Evolutionary conservation across 2,329 filamentous ascomycete species (phyloP), one percentile per base, ranked within the genome.

Genomic region (Diaporthe sp.): DNA sequence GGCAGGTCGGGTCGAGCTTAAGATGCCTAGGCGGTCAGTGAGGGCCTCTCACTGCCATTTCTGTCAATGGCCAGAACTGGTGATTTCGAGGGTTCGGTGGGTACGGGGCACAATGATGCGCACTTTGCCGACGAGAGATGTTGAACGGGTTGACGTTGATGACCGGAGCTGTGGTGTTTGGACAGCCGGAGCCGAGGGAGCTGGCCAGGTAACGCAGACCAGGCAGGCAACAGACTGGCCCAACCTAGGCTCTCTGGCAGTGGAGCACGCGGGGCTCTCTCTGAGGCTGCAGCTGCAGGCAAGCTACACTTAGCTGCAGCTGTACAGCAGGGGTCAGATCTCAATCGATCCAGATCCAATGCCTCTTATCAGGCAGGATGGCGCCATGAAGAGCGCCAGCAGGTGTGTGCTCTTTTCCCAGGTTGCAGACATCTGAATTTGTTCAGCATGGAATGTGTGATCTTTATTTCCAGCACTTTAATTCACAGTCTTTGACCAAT

Each of bases 221-320:
- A 47, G 63, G 63, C 63, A 68, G 47, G 63, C 63, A 68, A 66
- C 22, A 47, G 19, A 12, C 42, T n/a, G 42, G 42, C 30, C 17
- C 44, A 13, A 25, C 7, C 44, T 50, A 22, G 44, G 44, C 12
- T 27, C 30, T 50, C 30, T 25, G 27, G 1, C 13, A 7, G 61
- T 66, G 61, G 44, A 66, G 61, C 61, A 66, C 13, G 61, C 44
- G 61, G 61, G 61, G 61, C 44, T 25, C 44, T 19, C 44, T 25
- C 44, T 19, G 30, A 12, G 27, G 44, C 39, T 66, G 61, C 17
- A 22, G 59, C 59, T 32, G 32, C 22, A 50, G 42, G 30, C 44
- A 50, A 66, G 61, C 61, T 66, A 66, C 61, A 50, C 42, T 27
- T 66, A 66, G 61, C 61, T 66, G 61, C 61, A 66, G 61, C 30